Evolutionary conservation across 805 yeast genomes (phyloP), one percentile per base, ranked within the genome.

Genomic region (Babjeviella inositovora): DNA sequence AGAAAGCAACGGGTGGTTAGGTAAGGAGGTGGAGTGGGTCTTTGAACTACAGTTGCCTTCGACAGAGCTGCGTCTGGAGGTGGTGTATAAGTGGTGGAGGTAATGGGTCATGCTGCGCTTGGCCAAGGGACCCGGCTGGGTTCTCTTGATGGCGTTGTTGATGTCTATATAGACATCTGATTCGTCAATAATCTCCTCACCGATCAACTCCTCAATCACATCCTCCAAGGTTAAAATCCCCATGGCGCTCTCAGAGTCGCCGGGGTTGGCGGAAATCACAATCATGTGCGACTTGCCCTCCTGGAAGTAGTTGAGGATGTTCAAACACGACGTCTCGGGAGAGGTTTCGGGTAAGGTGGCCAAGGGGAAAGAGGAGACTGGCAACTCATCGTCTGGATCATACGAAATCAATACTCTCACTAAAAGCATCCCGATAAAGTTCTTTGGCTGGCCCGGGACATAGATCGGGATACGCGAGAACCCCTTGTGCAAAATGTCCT

Each of bases 231-330:
- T 87, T 20, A 87, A 56, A 7, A 87, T 93, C 32, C 98, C 98
- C 15, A 76, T 44, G 1, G 95, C 90, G 12, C 47, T 40, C 18
- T 60, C 57, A 2, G 75, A 62, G 35, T 62, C 67, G 20, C 98
- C 98, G 0, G 97, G 97, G 21, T 59, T 58, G 27, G 71, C 73
- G 32, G 87, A 71, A 6, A 87, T 95, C 17, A 85, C 72, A 38
- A 90, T 87, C 98, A 87, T 87, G 49, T 87, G 98, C 2, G 93
- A 75, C 47, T 84, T 85, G 30, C 98, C 98, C 46, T 87, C 96
- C 47, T 87, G 98, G 61, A 90, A 87, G 50, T 87, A 87, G 47
- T 87, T 87, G 40, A 87, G 61, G 34, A 87, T 85, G 48, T 90
- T 87, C 41, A 87, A 58, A 47, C 97, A 87, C 5, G 95, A 82